Conservation (phyloP, 306 rosid species). For the Lathyrus oleraceus region DNA sequence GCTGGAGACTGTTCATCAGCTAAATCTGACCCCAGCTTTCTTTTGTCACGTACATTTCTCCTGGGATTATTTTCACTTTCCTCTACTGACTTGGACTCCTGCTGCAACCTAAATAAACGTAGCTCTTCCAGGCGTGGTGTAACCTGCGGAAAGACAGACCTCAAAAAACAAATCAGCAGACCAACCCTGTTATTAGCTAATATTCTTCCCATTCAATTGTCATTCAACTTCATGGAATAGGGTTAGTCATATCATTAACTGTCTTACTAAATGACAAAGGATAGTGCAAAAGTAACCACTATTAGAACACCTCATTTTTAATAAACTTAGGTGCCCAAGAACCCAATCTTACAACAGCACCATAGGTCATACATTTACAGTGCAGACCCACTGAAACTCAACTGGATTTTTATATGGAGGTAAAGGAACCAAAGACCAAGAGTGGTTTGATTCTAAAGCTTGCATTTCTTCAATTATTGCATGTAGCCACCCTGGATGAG, state of each 20-base stretch:
- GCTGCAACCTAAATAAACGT: slow-evolving; percentile 60
- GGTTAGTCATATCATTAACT: slow-evolving; percentile 15
- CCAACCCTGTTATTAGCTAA: neutral
- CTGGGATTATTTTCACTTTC: slow-evolving; percentile 56
- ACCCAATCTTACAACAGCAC: neutral
- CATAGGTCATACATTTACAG: neutral
- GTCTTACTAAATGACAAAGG: slow-evolving; percentile 11
- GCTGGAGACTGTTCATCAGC: slow-evolving; percentile 53
- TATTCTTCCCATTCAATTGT: neutral
- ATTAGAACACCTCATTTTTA: neutral
- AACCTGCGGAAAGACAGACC: slow-evolving; percentile 49
- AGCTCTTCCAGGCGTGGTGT: slow-evolving; percentile 79
- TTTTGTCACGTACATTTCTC: slow-evolving; percentile 64
- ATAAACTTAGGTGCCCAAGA: neutral
- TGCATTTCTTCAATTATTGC: neutral
- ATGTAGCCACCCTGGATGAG: neutral
- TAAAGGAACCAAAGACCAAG: neutral
- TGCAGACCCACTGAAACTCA: neutral
- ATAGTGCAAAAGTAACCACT: neutral
- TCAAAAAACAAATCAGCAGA: slow-evolving; percentile 22
- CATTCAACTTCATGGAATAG: slow-evolving; percentile 1
- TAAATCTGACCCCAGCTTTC: slow-evolving; percentile 60
- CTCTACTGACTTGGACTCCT: slow-evolving; percentile 60
- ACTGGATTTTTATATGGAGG: neutral
- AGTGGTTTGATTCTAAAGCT: neutral